phyloP scores from a whole-genome alignment of 805 yeast genomes.

The Metschnikowia proteae region DNA sequence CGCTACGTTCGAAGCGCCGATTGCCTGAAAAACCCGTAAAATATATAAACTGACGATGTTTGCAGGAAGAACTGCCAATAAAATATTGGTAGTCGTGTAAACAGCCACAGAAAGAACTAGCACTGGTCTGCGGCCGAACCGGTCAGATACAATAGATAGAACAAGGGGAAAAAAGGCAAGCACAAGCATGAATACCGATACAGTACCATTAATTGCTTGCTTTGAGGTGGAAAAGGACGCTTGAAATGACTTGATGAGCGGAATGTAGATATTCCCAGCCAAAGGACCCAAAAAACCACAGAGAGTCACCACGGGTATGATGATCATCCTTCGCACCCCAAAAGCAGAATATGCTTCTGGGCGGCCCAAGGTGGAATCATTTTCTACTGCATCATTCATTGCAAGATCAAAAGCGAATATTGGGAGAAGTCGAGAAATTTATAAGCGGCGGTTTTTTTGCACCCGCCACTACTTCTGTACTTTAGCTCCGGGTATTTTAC shows the following conservation, averaged over 20 bases:
- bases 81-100: conserved; percentile 26
- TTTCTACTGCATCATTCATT: neutral
- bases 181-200: conserved; percentile 53
- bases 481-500: neutral
- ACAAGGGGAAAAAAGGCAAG: conserved; percentile 54
- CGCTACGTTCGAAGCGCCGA: conserved; percentile 36
- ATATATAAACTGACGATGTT: conserved; percentile 28
- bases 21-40: conserved; percentile 33
- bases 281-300: conserved; percentile 56
- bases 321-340: conserved; percentile 17
- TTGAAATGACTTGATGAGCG: conserved; percentile 46
- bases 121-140: conserved; percentile 42
- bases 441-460: neutral
- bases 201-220: conserved; percentile 50
- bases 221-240: conserved; percentile 38
- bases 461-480: neutral
- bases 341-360: conserved; percentile 8
- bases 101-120: conserved; percentile 26
- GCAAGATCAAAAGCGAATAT: neutral
- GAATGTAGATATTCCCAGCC: conserved; percentile 56
- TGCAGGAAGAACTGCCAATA: conserved; percentile 30
- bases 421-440: neutral
- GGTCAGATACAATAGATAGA: conserved; percentile 56
- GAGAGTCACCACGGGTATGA: conserved; percentile 40
- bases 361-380: neutral